Percentiles rank a stretch among this genome's conserved stretches.
These are phyloP conservation scores for Peronosclerospora sorghi DNA, from an alignment of 352 stramenopile species.

Conservation along the genomic window DNA sequence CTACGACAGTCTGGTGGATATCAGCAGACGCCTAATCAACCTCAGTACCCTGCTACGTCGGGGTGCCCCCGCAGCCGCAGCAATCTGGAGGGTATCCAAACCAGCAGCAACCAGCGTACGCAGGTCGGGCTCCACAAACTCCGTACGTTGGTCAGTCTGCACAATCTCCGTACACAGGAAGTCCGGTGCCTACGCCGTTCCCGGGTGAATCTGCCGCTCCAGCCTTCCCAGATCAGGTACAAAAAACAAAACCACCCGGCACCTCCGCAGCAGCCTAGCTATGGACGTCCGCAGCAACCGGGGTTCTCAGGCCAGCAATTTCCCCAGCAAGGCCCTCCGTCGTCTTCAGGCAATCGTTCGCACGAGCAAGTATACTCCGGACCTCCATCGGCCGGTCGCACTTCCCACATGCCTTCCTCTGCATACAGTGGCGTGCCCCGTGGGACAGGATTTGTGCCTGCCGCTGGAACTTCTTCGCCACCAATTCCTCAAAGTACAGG, in stretches of 20 bases:
- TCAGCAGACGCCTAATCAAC: constrained; percentile 22
- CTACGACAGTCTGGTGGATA: constrained; percentile 23
- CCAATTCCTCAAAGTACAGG: constrained; percentile 52
- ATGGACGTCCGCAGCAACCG: constrained; percentile 27
- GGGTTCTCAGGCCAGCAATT: constrained; percentile 21
- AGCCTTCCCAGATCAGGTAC: too few species aligned
- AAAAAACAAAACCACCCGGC: too few species aligned
- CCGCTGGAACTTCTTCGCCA: constrained; percentile 11
- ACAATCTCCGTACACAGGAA: constrained; percentile 13
- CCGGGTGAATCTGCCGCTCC: too few species aligned
- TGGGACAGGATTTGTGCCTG: constrained; percentile 27
- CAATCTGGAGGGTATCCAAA: constrained; percentile 18
- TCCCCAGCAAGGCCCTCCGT: constrained; percentile 37
- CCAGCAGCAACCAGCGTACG: constrained; percentile 28
- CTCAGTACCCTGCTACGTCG: constrained; percentile 22
- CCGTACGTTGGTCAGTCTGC: constrained; percentile 20
- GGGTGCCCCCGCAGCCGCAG: constrained; percentile 19
- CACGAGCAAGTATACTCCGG: constrained; percentile 28
- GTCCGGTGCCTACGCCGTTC: too few species aligned
- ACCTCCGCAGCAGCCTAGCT: constrained; percentile 22
- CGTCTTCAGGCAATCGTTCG: constrained; percentile 19
- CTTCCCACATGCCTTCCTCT: constrained; percentile 17
- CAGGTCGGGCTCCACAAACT: constrained; percentile 23
- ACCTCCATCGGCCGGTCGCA: constrained; percentile 22
- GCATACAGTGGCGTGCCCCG: constrained; percentile 21